Base-by-base conservation (phyloP, 2,329 filamentous ascomycete species). In the Neonectria hederae region DNA sequence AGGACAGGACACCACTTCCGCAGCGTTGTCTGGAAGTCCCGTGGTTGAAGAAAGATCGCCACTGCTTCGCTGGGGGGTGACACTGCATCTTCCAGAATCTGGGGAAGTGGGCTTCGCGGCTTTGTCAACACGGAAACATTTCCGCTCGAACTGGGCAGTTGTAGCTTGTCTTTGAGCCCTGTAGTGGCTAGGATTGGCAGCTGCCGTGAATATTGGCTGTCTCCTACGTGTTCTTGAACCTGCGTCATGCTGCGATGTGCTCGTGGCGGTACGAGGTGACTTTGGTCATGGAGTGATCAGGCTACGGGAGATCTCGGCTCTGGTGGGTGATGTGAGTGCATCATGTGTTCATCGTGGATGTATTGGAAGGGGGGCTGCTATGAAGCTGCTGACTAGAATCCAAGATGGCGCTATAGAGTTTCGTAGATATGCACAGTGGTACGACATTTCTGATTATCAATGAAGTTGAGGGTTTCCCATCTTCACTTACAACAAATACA, bases 31-130 rank as follows among this genome's bases (percentile, higher is more conserved):
- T 48, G n/a, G 52, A 40, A 54, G 28, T 24, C 38, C 35, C 24
- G 38, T 22, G 22, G 14, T 26, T 30, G 38, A 48, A 48, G 51
- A 5, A 17, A n/a, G 48, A 58, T 62, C 54, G 40, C 22, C 26
- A 22, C 49, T 35, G 38, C 40, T 46, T 38, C 13, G 40, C 42
- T 21, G 38, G 38, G 24, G 40, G 43, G 45, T 35, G 43, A 32
- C 51, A 60, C 32, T 26, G 28, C 57, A 43, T 13, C 49, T 54
- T 35, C 49, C 17, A 52, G 45, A 42, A 21, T 21, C 49, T 40
- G 52, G 49, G 38, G 49, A 54, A 40, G 32, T 49, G 42, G 32
- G 32, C 54, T 63, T 42, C 26, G 32, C 26, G 30, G 46, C 54
- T n/a, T 24, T 54, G 19, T 43, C 17, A 30, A n/a, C 5, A 43